Evolutionary conservation across 1,284 basidiomycete genomes (phyloP).

Genomic region (Fomes fomentarius): DNA sequence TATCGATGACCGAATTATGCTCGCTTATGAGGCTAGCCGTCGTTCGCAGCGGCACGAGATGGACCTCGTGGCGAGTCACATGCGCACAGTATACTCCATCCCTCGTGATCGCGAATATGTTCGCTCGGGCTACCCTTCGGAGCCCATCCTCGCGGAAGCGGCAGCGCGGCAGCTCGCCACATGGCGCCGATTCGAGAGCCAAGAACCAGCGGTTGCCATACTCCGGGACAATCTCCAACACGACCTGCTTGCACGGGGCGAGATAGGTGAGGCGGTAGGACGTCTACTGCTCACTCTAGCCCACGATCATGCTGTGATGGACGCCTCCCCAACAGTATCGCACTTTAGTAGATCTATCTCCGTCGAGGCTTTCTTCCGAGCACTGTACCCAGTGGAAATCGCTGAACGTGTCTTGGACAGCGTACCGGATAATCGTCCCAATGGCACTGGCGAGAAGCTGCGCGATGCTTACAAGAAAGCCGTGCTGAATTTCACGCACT

Average conservation of each 20-base stretch:
- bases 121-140: constrained; percentile 13
- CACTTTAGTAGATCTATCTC: neutral
- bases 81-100: constrained; percentile 12
- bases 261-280: constrained; percentile 2
- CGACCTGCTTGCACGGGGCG: neutral
- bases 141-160: constrained; percentile 13
- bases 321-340: neutral
- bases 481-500: constrained; percentile 27
- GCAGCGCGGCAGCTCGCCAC: neutral
- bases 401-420: constrained; percentile 5
- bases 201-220: constrained; percentile 1
- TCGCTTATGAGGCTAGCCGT: neutral
- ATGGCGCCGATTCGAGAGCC: neutral
- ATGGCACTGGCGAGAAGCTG: constrained; percentile 4
- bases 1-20: constrained; percentile 3
- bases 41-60: neutral
- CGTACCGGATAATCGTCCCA: constrained; percentile 10
- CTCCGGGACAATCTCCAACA: neutral
- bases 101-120: constrained; percentile 9
- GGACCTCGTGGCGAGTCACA: constrained; percentile 12
- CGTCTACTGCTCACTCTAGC: constrained; percentile 3
- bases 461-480: constrained; percentile 22
- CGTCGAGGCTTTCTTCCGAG: constrained; percentile 1
- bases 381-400: neutral
- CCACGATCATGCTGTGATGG: neutral